phyloP scores from a whole-genome alignment of 306 rosid genomes.

The Cicer bijugum region DNA sequence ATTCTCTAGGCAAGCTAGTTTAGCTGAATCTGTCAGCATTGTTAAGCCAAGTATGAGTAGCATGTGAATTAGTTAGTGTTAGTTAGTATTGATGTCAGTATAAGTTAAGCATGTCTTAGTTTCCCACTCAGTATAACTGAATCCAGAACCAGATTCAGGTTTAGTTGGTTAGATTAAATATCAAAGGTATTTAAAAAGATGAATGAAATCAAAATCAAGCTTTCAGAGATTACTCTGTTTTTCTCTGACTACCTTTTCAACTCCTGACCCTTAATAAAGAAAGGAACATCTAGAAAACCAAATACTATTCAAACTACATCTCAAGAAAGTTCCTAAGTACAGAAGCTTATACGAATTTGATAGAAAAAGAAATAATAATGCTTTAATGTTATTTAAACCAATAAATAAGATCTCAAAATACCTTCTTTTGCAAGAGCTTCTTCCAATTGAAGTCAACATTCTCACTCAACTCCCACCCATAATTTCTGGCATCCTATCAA shows the following conservation, averaged over 20 bases:
- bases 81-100: not conserved
- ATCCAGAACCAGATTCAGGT: not conserved
- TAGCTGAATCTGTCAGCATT: not conserved
- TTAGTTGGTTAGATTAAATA: not conserved
- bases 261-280: not conserved
- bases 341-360: not conserved
- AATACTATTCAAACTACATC: constrained; percentile 17
- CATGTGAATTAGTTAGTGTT: not conserved
- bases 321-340: constrained; percentile 8
- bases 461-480: constrained; percentile 91
- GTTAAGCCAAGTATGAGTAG: not conserved
- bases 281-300: constrained; percentile 29
- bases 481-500: constrained; percentile 82
- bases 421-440: constrained; percentile 93
- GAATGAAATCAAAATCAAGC: constrained; percentile 12
- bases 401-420: constrained; percentile 40
- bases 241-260: not conserved
- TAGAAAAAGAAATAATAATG: constrained; percentile 19
- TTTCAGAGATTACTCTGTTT: not conserved
- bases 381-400: constrained; percentile 15
- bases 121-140: not conserved
- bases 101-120: not conserved
- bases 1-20: not conserved
- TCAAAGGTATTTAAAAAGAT: not conserved
- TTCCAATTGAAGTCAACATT: constrained; percentile 91